A percentile compares a stretch with the other conserved stretches of the same genome.
These are phyloP conservation scores for Boletus sp. DNA, from an alignment of 768 basidiomycete species.

Conservation along the genomic window DNA sequence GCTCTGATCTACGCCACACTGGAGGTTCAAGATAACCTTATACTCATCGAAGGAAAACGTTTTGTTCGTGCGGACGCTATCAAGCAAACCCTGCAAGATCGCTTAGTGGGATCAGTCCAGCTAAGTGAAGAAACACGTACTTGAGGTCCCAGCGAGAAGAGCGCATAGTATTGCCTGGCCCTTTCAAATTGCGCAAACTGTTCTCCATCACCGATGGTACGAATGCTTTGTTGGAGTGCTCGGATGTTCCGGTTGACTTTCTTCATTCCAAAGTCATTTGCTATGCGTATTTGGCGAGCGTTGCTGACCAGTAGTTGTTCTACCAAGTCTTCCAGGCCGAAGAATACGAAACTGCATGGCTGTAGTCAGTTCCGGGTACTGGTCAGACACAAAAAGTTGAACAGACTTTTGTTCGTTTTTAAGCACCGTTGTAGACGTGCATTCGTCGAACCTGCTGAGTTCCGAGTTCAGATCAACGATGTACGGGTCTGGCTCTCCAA, in stretches of 20 bases:
- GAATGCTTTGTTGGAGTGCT: conserved; percentile 88
- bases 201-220: conserved; percentile 63
- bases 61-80: conserved; percentile 58
- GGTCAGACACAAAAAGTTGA: neutral
- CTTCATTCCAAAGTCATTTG: conserved; percentile 74
- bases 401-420: conserved; percentile 66
- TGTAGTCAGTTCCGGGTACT: neutral
- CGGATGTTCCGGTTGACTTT: conserved; percentile 89
- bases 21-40: conserved; percentile 84
- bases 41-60: conserved; percentile 90
- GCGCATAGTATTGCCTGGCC: conserved; percentile 75
- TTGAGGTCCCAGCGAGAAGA: conserved; percentile 73
- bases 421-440: conserved; percentile 59
- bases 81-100: conserved; percentile 68
- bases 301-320: conserved; percentile 78
- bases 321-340: conserved; percentile 81
- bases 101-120: neutral
- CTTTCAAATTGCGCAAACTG: conserved; percentile 69
- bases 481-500: conserved; percentile 88
- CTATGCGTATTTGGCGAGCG: conserved; percentile 65
- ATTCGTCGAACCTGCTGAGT: conserved; percentile 73
- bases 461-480: conserved; percentile 83
- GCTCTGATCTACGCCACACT: conserved; percentile 78
- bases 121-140: conserved; percentile 40
- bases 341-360: conserved; percentile 73